These are phyloP conservation scores for Neobulgaria alba DNA, from an alignment of 2,329 filamentous ascomycete genomes.

Conservation along the genomic window DNA sequence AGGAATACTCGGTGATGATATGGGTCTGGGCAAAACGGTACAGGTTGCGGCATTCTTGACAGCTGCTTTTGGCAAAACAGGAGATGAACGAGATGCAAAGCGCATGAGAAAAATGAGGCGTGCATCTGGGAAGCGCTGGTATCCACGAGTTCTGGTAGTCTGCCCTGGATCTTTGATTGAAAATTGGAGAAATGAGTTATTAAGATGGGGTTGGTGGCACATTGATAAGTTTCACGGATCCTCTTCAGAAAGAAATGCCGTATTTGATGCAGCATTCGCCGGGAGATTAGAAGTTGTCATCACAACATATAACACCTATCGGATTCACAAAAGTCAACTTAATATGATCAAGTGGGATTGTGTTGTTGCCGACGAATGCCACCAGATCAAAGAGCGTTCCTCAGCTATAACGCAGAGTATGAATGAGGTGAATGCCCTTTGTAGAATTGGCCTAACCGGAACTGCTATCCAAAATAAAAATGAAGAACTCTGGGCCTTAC, in stretches of 20 bases:
- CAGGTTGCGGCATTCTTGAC: slow-evolving; percentile 91
- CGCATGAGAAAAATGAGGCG: slow-evolving; percentile 80
- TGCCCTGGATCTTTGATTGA: slow-evolving; percentile 82
- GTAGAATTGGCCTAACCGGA: slow-evolving; percentile 85
- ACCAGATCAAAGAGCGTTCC: slow-evolving; percentile 71
- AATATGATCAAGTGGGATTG: slow-evolving; percentile 91
- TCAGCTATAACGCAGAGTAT: slow-evolving; percentile 78
- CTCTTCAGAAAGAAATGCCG: slow-evolving; percentile 58
- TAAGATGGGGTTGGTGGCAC: slow-evolving; percentile 94
- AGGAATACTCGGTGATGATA: slow-evolving; percentile 84
- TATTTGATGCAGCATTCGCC: slow-evolving; percentile 61
- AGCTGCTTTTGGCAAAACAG: slow-evolving; percentile 88
- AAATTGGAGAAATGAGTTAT: slow-evolving; percentile 84
- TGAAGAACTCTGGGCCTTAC: slow-evolving; percentile 88
- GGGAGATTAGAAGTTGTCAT: slow-evolving; percentile 85
- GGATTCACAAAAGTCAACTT: slow-evolving; percentile 61
- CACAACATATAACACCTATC: slow-evolving; percentile 89
- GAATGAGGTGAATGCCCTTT: slow-evolving; percentile 83
- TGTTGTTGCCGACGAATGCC: slow-evolving; percentile 90
- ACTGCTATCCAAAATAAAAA: slow-evolving; percentile 98
- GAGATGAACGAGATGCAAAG: slow-evolving; percentile 75
- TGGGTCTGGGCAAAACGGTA: slow-evolving; percentile 95
- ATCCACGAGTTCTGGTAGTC: slow-evolving; percentile 74
- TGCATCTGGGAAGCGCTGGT: slow-evolving; percentile 53
- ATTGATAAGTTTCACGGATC: slow-evolving; percentile 71